phyloP scores from a whole-genome alignment of 106 monocot species.

The Gastrodia elata region DNA sequence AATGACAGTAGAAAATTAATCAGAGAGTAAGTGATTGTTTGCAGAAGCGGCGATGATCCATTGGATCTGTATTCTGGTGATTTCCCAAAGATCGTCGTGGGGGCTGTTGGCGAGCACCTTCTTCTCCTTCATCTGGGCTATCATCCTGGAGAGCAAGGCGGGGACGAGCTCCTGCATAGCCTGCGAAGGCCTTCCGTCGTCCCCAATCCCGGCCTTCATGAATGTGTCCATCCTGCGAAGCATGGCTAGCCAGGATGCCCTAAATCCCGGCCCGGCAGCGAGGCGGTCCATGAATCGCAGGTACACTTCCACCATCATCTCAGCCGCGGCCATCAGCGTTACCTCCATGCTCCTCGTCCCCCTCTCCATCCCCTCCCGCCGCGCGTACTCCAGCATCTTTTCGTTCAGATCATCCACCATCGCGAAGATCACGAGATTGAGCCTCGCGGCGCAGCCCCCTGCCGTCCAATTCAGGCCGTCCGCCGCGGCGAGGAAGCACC shows the following conservation, averaged over 20 bases:
- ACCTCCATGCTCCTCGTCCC: slow-evolving; percentile 85
- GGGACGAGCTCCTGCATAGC: slow-evolving; percentile 54
- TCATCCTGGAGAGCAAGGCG: slow-evolving; percentile 57
- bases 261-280: slow-evolving; percentile 55
- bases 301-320: slow-evolving; percentile 62
- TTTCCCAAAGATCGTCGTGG: slow-evolving; percentile 69
- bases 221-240: slow-evolving; percentile 89
- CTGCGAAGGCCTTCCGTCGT: slow-evolving; percentile 16
- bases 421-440: slow-evolving; percentile 61
- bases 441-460: slow-evolving; percentile 49
- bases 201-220: slow-evolving; percentile 60
- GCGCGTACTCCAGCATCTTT: slow-evolving; percentile 86
- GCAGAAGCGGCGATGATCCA: too few relatives aligned
- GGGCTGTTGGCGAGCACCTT: slow-evolving; percentile 48
- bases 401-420: slow-evolving; percentile 88
- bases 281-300: slow-evolving; percentile 37
- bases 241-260: slow-evolving; percentile 72
- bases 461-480: slow-evolving; percentile 61
- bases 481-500: slow-evolving; percentile 27
- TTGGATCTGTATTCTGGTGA: slow-evolving; percentile 85
- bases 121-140: slow-evolving; percentile 71
- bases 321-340: slow-evolving; percentile 54
- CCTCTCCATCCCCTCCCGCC: slow-evolving; percentile 53
- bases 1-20: too few relatives aligned
- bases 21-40: too few relatives aligned